Base-by-base conservation (phyloP, 768 basidiomycete species). In the Hericium coralloides region DNA sequence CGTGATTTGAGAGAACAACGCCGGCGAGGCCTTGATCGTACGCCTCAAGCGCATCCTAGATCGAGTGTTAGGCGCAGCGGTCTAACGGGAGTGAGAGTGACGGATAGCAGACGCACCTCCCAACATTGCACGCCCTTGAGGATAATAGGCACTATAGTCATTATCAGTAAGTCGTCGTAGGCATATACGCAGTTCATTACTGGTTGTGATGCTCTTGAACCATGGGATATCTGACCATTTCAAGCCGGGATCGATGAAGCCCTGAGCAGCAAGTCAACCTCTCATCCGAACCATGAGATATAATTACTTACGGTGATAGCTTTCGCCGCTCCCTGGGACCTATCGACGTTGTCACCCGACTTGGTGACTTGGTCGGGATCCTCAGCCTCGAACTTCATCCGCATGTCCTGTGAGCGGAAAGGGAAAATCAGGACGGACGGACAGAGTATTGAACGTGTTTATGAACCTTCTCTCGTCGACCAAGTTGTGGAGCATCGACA, bases 401-500 rank as follows among this genome's bases (percentile, higher is more conserved):
- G 53, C 38, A 54, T 54, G 53, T 54, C 83, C 73, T 31, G 7
- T 4, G 31, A 31, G 31, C 6, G 31, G 31, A 31, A 9, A 31
- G 31, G 7, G 7, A 6, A 31, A 31, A 9, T 31, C 31, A 31
- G 31, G 31, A 31, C 31, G 10, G 31, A 9, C 31, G 31, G 31
- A 31, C 31, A 31, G 31, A 6, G 10, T 31, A 4, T 31, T 8
- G 7, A 9, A 31, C 31, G 31, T 8, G 10, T 31, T 31, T 9
- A 31, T 9, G 10, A 31, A 6, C 31, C 31, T 93, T 93, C 69
- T 95, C 93, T 57, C 94, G 80, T 9, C 92, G 81, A 45, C 95
- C 95, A 8, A 98, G 83, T 62, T 95, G 93, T 5, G 95, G 95
- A 0, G 95, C 95, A 72, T 98, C 95, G 25, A 98, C 95, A 0